These are phyloP conservation scores for Pontederia paniculata DNA, from an alignment of 176 grass and related monocot genomes.

Conservation along the genomic window DNA sequence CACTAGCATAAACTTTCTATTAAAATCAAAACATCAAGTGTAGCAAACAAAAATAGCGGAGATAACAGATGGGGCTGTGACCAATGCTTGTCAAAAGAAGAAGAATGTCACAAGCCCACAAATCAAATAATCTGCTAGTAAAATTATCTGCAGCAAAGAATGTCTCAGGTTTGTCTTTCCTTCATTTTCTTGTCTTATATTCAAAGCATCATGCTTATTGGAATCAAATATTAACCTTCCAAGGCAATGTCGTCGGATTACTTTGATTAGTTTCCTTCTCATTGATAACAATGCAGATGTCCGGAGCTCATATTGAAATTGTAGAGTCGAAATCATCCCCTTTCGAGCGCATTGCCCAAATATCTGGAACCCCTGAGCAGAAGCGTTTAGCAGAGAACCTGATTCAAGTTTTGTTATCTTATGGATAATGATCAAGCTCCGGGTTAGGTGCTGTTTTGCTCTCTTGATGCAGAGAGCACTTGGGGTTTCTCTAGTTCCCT, in stretches of 20 bases:
- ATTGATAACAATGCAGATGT: constrained; percentile 56
- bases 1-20: no score
- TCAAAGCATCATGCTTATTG: not conserved
- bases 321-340: constrained; percentile 70
- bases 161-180: not conserved
- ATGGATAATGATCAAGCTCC: constrained; percentile 16
- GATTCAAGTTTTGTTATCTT: constrained; percentile 92
- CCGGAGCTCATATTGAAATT: constrained; percentile 81
- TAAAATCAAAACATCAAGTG: no score
- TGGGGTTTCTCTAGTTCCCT: constrained; percentile 16
- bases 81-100: no score
- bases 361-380: constrained; percentile 70
- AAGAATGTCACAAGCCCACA: no score
- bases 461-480: constrained; percentile 16
- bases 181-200: not conserved
- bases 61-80: no score
- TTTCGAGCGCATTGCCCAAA: constrained; percentile 69
- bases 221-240: not conserved
- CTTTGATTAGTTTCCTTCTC: constrained; percentile 1
- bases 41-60: no score
- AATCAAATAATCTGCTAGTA: not conserved
- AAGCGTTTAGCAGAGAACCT: constrained; percentile 82
- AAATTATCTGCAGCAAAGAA: no score
- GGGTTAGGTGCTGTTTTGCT: constrained; percentile 14
- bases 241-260: constrained; percentile 9